Percentiles rank a stretch among this genome's conserved stretches.
These are phyloP conservation scores for Lodderomyces margitis DNA, from an alignment of 1,139 yeast genomes.

Conservation along the genomic window DNA sequence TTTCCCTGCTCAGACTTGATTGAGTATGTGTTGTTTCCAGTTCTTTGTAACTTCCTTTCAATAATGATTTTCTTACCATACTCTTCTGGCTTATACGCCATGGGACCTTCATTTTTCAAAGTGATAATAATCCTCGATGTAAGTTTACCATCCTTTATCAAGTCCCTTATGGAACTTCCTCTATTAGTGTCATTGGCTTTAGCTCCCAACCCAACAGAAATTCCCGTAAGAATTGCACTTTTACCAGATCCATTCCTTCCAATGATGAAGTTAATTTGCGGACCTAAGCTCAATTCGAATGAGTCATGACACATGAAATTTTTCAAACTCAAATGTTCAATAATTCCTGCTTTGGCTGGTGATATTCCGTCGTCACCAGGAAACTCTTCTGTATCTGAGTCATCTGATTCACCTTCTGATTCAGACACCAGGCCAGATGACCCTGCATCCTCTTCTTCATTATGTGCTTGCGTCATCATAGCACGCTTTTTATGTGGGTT, in stretches of 20 bases:
- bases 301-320: conserved; percentile 86
- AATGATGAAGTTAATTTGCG: conserved; percentile 82
- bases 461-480: conserved; percentile 3
- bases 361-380: conserved; percentile 9
- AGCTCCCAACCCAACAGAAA: conserved; percentile 91
- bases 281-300: conserved; percentile 74
- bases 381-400: conserved; percentile 5
- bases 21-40: conserved; percentile 49
- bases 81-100: conserved; percentile 59
- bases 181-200: conserved; percentile 89
- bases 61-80: conserved; percentile 71
- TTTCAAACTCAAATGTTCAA: conserved; percentile 53
- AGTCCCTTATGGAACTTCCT: conserved; percentile 65
- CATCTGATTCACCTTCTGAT: conserved; percentile 3
- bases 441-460: conserved; percentile 4
- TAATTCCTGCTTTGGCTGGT: conserved; percentile 53
- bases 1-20: conserved; percentile 53
- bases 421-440: conserved; percentile 2
- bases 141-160: conserved; percentile 76
- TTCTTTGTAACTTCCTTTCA: conserved; percentile 64
- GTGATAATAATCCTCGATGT: conserved; percentile 61
- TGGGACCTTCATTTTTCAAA: conserved; percentile 61
- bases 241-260: conserved; percentile 97
- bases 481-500: conserved; percentile 3
- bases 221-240: conserved; percentile 87